Evolutionary conservation across 1,139 yeast species (phyloP).

Genomic region (Nadsonia starkeyi-henricii): DNA sequence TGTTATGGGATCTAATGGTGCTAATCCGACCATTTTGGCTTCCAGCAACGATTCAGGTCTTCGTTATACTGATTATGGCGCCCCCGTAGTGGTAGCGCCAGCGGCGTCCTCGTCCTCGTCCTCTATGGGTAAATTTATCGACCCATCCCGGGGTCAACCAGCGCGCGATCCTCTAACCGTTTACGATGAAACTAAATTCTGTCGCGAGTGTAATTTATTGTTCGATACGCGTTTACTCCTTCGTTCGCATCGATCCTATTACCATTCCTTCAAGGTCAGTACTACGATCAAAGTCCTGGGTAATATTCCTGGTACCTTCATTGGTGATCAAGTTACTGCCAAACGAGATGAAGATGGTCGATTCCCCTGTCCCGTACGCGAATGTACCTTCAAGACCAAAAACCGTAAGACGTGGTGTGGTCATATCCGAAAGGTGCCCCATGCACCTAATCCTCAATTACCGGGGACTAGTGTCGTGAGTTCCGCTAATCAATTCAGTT

Average conservation of each 20-base stretch:
- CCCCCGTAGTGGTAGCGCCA: too few species aligned
- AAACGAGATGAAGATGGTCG: not conserved
- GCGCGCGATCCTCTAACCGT: not conserved
- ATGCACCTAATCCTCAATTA: not conserved
- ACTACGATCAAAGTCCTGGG: not conserved
- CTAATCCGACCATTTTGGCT: too few species aligned
- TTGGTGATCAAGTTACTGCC: not conserved
- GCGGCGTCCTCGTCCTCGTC: too few species aligned
- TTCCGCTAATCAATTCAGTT: not conserved
- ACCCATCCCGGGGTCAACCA: too few species aligned
- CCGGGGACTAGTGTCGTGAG: not conserved
- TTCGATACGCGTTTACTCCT: not conserved
- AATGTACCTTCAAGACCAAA: not conserved
- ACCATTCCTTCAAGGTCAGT: not conserved
- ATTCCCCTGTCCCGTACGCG: not conserved
- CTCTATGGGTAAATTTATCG: not conserved
- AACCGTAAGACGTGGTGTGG: not conserved
- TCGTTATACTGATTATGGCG: too few species aligned
- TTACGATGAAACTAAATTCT: not conserved
- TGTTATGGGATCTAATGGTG: too few species aligned
- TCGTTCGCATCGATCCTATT: not conserved
- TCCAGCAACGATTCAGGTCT: too few species aligned
- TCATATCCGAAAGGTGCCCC: not conserved
- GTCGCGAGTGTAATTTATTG: not conserved
- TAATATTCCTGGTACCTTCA: not conserved